Conservation (phyloP, 768 basidiomycete species). For the Collybia nuda region DNA sequence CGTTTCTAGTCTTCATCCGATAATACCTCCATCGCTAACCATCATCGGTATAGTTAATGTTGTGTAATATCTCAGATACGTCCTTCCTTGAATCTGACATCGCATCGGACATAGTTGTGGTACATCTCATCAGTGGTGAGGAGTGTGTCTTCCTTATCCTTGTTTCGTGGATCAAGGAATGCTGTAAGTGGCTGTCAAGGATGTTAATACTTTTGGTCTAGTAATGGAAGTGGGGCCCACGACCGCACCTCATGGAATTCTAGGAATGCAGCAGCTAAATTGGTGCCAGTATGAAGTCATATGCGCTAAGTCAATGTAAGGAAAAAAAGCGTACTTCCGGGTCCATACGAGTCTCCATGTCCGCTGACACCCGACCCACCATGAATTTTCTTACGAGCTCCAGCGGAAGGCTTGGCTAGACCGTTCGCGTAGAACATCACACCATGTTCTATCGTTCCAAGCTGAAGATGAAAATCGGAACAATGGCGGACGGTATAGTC, state of each 20-base stretch:
- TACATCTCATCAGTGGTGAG: constrained; percentile 72
- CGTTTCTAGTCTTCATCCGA: too few species aligned
- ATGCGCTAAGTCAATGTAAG: neutral
- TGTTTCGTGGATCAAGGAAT: constrained; percentile 59
- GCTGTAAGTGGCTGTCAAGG: constrained; percentile 53
- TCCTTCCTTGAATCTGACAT: constrained; percentile 39
- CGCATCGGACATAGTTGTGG: constrained; percentile 65
- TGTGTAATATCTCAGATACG: neutral
- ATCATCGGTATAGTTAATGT: neutral
- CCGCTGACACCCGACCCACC: constrained; percentile 64
- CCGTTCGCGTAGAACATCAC: constrained; percentile 76
- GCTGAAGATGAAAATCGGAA: neutral
- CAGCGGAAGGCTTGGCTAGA: constrained; percentile 42
- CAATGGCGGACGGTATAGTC: neutral
- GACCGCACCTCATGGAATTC: constrained; percentile 63
- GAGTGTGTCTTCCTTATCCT: constrained; percentile 61
- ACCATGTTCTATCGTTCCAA: constrained; percentile 52
- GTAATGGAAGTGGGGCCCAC: constrained; percentile 1
- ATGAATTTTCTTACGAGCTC: constrained; percentile 71
- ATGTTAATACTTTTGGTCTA: neutral
- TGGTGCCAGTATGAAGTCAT: constrained; percentile 3
- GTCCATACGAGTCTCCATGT: constrained; percentile 57
- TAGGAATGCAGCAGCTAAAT: constrained; percentile 59
- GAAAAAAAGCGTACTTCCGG: constrained; percentile 44
- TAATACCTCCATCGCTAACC: neutral